Base-by-base conservation (phyloP, 441 rosid genomes). In the Viola pubescens region DNA sequence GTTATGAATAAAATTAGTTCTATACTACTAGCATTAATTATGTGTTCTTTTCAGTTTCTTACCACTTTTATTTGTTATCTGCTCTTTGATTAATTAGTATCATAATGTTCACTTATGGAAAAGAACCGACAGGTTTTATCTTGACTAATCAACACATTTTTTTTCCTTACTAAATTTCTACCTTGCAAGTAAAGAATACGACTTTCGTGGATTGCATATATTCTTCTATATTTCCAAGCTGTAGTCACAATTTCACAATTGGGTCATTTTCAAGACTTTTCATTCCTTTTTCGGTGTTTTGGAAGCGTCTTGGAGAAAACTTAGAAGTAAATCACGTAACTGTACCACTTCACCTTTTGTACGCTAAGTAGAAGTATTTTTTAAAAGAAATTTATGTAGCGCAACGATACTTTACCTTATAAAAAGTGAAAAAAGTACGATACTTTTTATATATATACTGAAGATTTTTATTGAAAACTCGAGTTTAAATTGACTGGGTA, bases 221-320 rank as follows among this genome's bases (percentile, higher is more conserved):
- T 52, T 61, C 64, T 48, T 49, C 59, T 14, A 52, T 51, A 67
- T 61, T 65, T 39, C 62, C 60, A 67, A 61, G 75, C 73, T 57
- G 67, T 54, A 54, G 4, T 53, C 62, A 43, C 56, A 63, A 48
- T 26, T 64, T 61, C 37, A 38, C 51, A 12, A 10, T 43, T 7
- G 41, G 61, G 82, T 79, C 86, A 58, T 71, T 73, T 56, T 79
- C 86, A 48, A 54, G 54, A 80, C 67, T 75, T 70, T 16, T 16
- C 19, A 16, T 16, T 16, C 19, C 1, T 16, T 16, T 16, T 78
- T 74, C 9, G 41, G 11, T n/a, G 14, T 46, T 2, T 1, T 26
- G 49, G 12, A 47, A 47, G 54, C 26, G n/a, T n/a, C 26, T 19
- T 19, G 26, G 26, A 19, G 3, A 26, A 26, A 26, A 26, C 34